phyloP scores from a whole-genome alignment of 1,284 basidiomycete genomes.

The Rhodofomes roseus region DNA sequence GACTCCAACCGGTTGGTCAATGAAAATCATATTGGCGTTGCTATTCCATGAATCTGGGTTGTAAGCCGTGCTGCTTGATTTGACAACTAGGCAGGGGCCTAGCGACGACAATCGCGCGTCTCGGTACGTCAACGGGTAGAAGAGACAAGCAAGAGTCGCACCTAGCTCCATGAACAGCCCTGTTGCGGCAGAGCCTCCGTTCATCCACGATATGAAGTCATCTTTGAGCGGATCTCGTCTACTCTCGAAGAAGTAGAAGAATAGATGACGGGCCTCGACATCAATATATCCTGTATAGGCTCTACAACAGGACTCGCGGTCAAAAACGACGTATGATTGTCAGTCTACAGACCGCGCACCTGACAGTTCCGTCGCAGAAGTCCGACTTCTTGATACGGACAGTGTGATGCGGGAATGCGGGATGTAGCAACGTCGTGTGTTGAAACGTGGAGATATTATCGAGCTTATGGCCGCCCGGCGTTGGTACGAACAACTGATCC shows the following conservation, averaged over 20 bases:
- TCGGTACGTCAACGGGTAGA: too few relatives aligned
- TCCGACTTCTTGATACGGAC: not conserved
- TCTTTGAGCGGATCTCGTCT: conserved; percentile 63
- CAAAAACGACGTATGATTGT: too few relatives aligned
- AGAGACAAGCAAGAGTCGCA: too few relatives aligned
- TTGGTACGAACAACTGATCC: too few relatives aligned
- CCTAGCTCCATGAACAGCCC: conserved; percentile 70
- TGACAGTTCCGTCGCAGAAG: too few relatives aligned
- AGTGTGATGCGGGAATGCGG: not conserved
- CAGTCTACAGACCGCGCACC: not conserved
- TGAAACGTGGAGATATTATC: not conserved
- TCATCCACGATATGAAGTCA: conserved; percentile 67
- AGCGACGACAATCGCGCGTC: too few relatives aligned
- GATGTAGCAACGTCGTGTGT: not conserved
- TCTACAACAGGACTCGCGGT: too few relatives aligned
- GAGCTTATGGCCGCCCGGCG: not conserved
- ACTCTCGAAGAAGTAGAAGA: conserved; percentile 82
- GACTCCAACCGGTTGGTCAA: conserved; percentile 59
- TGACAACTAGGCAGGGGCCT: conserved; percentile 26
- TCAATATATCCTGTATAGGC: conserved; percentile 58
- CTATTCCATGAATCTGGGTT: conserved; percentile 65
- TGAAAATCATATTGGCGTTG: conserved; percentile 65
- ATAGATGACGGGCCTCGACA: conserved; percentile 66
- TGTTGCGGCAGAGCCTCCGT: conserved; percentile 55
- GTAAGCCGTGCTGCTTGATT: conserved; percentile 37